Base-by-base conservation (phyloP, 2,329 filamentous ascomycete genomes). In the Albophoma yamanashiensis region DNA sequence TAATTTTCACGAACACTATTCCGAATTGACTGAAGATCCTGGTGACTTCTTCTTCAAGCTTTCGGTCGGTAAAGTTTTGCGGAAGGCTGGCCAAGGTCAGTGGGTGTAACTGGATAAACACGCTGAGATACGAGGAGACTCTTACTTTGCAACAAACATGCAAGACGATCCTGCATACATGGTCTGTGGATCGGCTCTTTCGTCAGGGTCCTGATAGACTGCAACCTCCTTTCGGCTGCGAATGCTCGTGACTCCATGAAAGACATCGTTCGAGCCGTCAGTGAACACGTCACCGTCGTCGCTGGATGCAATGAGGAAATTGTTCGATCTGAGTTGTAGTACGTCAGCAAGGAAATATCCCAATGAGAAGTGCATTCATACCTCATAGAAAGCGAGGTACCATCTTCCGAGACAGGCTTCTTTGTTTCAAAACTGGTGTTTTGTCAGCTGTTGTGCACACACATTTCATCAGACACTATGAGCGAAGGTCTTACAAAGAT, bases 81-180 rank as follows among this genome's bases (percentile, higher is more conserved):
- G 81, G 75, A 2, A 87, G 75, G 60, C 84, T 86, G 40, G 6
- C 55, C 15, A 15, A 38, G 6, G 56, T 69, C 62, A 68, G 66
- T 59, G 61, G 67, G 65, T 58, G 14, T 25, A 11, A 38, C 52
- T 6, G 58, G 45, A 2, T 4, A 7, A 7, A 22, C 40, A 7
- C 15, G 38, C 25, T 47, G 50, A 15, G 55, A 52, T 11, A n/a
- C 7, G 20, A 20, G 42, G n/a, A 47, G 56, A 15, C 15, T 76
- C 82, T 75, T 77, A 87, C 85, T 88, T 88, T 39, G 85, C 85
- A 43, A 86, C 83, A 65, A 88, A 88, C 42, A 87, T 77, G 66
- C 85, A 87, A 45, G 81, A 80, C 9, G 77, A 78, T 0, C 82
- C 76, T 0, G 82, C 78, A 58, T 82, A 83, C 42, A 79, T 71